phyloP scores from a whole-genome alignment of 306 rosid species.

The Luffa acutangula region DNA sequence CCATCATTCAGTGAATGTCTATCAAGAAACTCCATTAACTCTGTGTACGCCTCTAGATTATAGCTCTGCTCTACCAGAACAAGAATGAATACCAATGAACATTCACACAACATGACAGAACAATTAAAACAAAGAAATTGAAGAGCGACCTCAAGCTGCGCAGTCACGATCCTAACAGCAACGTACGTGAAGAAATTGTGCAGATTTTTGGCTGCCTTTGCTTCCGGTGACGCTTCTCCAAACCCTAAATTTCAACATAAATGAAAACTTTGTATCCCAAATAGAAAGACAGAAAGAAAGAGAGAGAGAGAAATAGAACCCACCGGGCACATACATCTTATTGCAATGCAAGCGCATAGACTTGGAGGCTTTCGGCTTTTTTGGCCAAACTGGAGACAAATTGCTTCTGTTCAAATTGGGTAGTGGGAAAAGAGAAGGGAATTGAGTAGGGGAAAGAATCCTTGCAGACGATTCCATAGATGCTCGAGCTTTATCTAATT shows the following conservation, averaged over 20 bases:
- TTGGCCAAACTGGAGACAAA: conserved; percentile 26
- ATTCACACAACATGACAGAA: neutral
- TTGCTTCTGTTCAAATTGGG: conserved; percentile 22
- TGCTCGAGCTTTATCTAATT: neutral
- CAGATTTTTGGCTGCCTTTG: conserved; percentile 69
- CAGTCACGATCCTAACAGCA: conserved; percentile 67
- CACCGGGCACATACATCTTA: conserved; percentile 93
- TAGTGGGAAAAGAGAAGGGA: conserved; percentile 37
- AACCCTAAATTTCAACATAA: conserved; percentile 40
- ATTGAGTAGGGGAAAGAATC: conserved; percentile 33
- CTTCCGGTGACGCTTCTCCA: conserved; percentile 93
- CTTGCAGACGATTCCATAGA: conserved; percentile 55
- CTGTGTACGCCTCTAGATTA: conserved; percentile 71
- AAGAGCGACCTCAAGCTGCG: conserved; percentile 87
- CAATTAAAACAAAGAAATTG: neutral
- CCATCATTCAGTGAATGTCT: conserved; percentile 74
- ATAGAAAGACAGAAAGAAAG: neutral
- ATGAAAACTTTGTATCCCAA: neutral
- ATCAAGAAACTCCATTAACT: conserved; percentile 63
- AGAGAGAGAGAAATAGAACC: conserved; percentile 15
- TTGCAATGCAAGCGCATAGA: conserved; percentile 48
- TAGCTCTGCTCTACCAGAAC: conserved; percentile 52
- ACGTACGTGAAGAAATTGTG: conserved; percentile 76
- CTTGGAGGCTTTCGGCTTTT: conserved; percentile 28
- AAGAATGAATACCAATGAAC: conserved; percentile 6